Evolutionary conservation across 78 protist genomes (phyloP), one percentile per base, ranked within the genome.

Genomic region (Dictyostelium capitatum): DNA sequence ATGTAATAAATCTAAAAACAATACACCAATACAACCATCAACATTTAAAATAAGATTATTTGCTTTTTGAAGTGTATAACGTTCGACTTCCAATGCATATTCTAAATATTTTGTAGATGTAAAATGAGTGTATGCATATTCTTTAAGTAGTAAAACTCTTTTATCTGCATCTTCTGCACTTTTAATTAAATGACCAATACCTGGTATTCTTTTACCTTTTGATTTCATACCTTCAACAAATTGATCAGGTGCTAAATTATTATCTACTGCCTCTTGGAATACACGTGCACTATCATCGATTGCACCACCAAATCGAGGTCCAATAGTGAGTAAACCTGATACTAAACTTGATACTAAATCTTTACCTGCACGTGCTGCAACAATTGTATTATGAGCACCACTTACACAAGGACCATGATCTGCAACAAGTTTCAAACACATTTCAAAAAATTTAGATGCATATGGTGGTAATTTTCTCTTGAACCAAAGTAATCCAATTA

Each of bases 281-380:
- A 59, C 28, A 47, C 75, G 53, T 23, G 98, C 98, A 8, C 98
- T 95, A 30, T 85, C 98, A 51, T 97, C 99, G 28, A 97, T 83
- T 1, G 99, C 99, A 37, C 99, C 99, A 12, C 99, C 99, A 64
- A 97, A 98, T 41, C 99, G 98, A 54, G 98, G 98, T 11, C 99
- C 99, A 62, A 98, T 98, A 12, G 99, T 97, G 12, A 98, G 78
- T 28, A 98, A 96, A 81, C 99, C 99, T 0, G 97, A 91, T 51
- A 89, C 81, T 32, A 98, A 83, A n/a, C 95, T 93, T 11, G 98
- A 97, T 32, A 98, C 95, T 8, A 98, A 90, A 74, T 98, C 99
- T 84, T 98, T 98, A 41, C 99, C 99, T 20, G 99, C 99, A 37
- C 98, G 79, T 12, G 96, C 83, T 0, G 99, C 85, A 51, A 98